These are phyloP conservation scores for Suhomyces coccinellae DNA, from an alignment of 1,139 yeast species.

Conservation along the genomic window DNA sequence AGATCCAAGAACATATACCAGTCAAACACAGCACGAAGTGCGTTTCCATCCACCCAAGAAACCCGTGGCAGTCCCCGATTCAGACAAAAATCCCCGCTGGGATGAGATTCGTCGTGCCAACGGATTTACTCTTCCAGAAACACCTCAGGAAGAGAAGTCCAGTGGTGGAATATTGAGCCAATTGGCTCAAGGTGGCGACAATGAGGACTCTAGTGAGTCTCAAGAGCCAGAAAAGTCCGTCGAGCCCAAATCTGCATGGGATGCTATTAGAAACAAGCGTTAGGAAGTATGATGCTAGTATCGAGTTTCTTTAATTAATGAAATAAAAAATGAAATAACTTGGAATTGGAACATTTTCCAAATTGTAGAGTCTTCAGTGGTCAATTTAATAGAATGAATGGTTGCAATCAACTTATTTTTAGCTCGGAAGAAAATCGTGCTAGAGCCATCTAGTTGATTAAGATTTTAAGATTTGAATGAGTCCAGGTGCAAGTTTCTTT, in stretches of 20 bases:
- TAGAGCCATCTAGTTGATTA: too few relatives aligned
- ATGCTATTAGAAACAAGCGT: constrained; percentile 14
- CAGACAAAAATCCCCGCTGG: constrained; percentile 25
- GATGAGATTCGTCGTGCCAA: constrained; percentile 33
- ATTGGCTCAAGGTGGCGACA: background rate
- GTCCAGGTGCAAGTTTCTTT: too few relatives aligned
- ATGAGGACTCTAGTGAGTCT: background rate
- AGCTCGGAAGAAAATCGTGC: too few relatives aligned
- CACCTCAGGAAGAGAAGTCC: background rate
- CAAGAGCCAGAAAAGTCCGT: background rate
- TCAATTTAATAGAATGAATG: too few relatives aligned
- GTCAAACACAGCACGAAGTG: constrained; percentile 28
- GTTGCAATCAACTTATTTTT: too few relatives aligned
- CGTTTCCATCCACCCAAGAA: constrained; percentile 25
- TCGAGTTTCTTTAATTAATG: too few relatives aligned
- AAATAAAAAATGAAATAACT: too few relatives aligned
- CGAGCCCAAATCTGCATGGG: constrained; percentile 19
- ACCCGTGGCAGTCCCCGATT: background rate
- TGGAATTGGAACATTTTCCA: too few relatives aligned
- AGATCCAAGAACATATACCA: constrained; percentile 38
- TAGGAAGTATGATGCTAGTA: too few relatives aligned
- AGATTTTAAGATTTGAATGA: too few relatives aligned
- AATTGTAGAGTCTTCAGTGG: too few relatives aligned
- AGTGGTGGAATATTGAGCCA: background rate
- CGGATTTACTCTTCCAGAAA: constrained; percentile 22